Evolutionary conservation across 2,329 filamentous ascomycete species (phyloP).

Genomic region (Paracamarosporium sp.): DNA sequence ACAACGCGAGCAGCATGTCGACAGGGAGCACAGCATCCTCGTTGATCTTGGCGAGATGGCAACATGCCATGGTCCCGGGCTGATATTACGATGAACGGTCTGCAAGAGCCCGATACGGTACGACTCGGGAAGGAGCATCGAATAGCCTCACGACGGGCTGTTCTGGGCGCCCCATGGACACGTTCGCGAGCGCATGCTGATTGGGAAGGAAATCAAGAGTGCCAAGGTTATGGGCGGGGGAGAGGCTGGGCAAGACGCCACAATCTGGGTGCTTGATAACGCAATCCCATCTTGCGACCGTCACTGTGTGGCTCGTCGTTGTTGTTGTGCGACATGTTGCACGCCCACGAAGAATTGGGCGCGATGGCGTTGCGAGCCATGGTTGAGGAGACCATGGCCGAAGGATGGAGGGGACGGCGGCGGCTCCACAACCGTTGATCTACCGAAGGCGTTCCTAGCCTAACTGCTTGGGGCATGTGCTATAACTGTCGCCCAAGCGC

Average conservation of each 20-base stretch:
- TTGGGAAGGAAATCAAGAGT: slow-evolving; percentile 3
- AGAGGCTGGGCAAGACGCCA: slow-evolving; percentile 4
- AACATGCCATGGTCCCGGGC: slow-evolving; percentile 2
- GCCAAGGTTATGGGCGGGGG: slow-evolving; percentile 5
- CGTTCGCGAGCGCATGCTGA: slow-evolving; percentile 1
- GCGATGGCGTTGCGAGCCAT: neutral
- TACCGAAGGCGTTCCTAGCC: neutral
- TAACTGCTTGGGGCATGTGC: slow-evolving; percentile 7
- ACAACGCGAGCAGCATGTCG: slow-evolving; percentile 2
- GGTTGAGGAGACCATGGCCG: neutral
- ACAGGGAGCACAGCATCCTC: slow-evolving; percentile 5
- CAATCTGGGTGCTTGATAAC: slow-evolving; percentile 6
- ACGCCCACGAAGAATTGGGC: neutral
- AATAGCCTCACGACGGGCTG: slow-evolving; percentile 7
- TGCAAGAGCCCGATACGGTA: neutral
- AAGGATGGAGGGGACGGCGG: neutral
- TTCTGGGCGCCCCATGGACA: slow-evolving; percentile 3
- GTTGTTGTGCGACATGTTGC: neutral
- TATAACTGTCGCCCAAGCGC: neutral
- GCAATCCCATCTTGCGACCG: neutral
- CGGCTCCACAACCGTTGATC: slow-evolving; percentile 7
- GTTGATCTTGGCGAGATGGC: slow-evolving; percentile 5
- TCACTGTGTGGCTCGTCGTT: neutral
- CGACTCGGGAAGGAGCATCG: slow-evolving; percentile 7
- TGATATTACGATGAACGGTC: neutral